Evolutionary conservation across 2,329 filamentous ascomycete genomes (phyloP), one percentile per base, ranked within the genome.

Genomic region (Aspergillus latus): DNA sequence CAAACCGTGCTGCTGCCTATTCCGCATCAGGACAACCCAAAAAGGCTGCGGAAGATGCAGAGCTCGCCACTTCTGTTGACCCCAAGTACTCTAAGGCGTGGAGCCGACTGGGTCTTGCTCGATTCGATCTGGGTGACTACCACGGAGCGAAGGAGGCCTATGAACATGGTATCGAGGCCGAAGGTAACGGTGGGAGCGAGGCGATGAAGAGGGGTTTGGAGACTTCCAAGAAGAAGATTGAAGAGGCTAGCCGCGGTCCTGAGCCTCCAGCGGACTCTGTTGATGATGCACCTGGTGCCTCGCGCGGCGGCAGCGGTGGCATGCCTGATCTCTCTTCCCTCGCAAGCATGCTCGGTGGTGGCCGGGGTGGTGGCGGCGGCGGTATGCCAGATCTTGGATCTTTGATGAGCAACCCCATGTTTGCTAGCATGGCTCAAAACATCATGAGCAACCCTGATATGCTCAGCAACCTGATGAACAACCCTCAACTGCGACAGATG

Each of bases 321-420:
- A 85, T 88, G 81, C 89, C 89, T 1, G 87, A 91, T 69, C 76
- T 92, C n/a, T 78, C 80, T 57, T 81, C 81, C 59, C 78, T 93
- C 44, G 88, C 88, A 3, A 82, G 86, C 68, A 88, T 92, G 87
- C 80, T 92, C 63, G 81, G 78, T 30, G 81, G 76, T 21, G 81
- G 78, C 32, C 81, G 76, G 15, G 84, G 80, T 16, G 86, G 80
- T 26, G 85, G 80, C 15, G 48, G 34, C 15, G 49, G 49, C 4
- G 87, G 83, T 53, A 94, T 96, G 89, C 92, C 92, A 10, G 93
- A 97, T 73, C 80, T 99, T 26, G 78, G 85, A 62, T 84, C 85
- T 61, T 87, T 99, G 73, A 96, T 97, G 92, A 92, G 81, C 80
- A 99, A 97, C 80, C 94, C 94, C 54, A 97, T 97, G 94, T 96